Evolutionary conservation across 257 asterid genomes (phyloP), one percentile per base, ranked within the genome.

Genomic region (Rehmannia glutinosa): DNA sequence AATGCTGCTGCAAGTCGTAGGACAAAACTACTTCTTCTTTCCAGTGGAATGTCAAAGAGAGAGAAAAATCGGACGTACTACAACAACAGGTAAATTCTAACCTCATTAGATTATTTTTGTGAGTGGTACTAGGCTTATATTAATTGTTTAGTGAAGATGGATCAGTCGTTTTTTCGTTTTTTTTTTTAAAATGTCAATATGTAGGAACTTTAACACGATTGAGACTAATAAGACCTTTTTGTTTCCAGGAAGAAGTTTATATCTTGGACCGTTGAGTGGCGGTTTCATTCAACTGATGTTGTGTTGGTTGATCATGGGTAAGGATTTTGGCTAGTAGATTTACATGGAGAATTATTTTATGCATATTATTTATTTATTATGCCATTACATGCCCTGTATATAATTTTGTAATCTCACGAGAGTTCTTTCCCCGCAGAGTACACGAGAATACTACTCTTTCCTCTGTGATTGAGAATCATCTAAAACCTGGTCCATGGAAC

Each of bases 231-330:
- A 10, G 3, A n/a, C 38, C 59, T 51, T 45, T 50, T 51, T 69
- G 50, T 75, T 84, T 62, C 32, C 86, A 93, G 96, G 92, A 81
- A 81, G 52, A 90, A 86, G 39, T 74, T 62, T 58, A 88, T 93
- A 80, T 83, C 87, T n/a, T 93, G 99, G 97, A 93, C 96, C 12
- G 74, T 86, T 17, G 97, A 90, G 63, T 93, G 96, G 99, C 84
- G 79, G 15, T 93, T 93, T 81, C 83, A 85, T 82, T 81, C 81
- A 20, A 88, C 96, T 10, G 87, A 86, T 71, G 82, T 83, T 43
- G 92, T 81, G 62, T 56, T 88, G 45, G 76, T 78, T 53, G 92
- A 93, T 72, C 95, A 93, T 15, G 87, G 97, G 99, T 93, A 71
- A 93, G 85, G 72, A 20, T 21, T 51, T 74, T 66, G 42, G 27